phyloP scores from a whole-genome alignment of 1,139 yeast species.

The Hemisphaericaspora lyxosophila region DNA sequence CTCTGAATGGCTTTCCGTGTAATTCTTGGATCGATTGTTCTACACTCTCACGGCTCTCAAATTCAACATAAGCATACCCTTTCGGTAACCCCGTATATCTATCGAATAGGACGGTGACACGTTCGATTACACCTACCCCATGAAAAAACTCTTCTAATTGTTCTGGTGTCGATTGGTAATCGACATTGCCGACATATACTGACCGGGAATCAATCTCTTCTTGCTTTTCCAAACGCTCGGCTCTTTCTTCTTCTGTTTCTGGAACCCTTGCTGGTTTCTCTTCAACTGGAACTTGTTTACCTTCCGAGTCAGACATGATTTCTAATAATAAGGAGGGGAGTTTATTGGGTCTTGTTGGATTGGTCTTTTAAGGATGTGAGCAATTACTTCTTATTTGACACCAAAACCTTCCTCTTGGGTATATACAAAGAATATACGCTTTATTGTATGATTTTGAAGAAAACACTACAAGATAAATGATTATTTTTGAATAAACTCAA shows the following conservation, averaged over 20 bases:
- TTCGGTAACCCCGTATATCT: slow-evolving; percentile 40
- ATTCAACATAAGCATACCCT: slow-evolving; percentile 49
- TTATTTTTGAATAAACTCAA: too few species aligned
- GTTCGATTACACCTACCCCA: slow-evolving; percentile 33
- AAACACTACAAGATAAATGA: too few species aligned
- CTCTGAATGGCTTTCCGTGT: slow-evolving; percentile 35
- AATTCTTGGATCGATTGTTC: slow-evolving; percentile 36
- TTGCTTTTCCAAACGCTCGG: slow-evolving; percentile 30
- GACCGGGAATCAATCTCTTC: slow-evolving; percentile 39
- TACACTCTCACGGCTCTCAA: slow-evolving; percentile 29
- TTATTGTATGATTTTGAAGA: too few species aligned
- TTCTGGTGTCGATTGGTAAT: slow-evolving; percentile 42
- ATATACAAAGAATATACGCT: too few species aligned
- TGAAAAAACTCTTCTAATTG: slow-evolving; percentile 41
- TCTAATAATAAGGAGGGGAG: too few species aligned
- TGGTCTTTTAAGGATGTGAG: too few species aligned
- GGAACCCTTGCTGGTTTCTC: slow-evolving; percentile 10
- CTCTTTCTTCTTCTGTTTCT: slow-evolving; percentile 30
- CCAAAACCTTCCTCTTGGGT: too few species aligned
- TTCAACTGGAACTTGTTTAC: slow-evolving; percentile 2
- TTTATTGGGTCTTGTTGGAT: too few species aligned
- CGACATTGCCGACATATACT: slow-evolving; percentile 45
- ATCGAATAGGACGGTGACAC: slow-evolving; percentile 43
- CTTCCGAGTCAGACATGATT: slow-evolving; percentile 1
- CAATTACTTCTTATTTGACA: too few species aligned